A percentile compares a stretch with the other conserved stretches of the same genome.
Conservation (phyloP, 768 basidiomycete species). For the Cyathus striatus region DNA sequence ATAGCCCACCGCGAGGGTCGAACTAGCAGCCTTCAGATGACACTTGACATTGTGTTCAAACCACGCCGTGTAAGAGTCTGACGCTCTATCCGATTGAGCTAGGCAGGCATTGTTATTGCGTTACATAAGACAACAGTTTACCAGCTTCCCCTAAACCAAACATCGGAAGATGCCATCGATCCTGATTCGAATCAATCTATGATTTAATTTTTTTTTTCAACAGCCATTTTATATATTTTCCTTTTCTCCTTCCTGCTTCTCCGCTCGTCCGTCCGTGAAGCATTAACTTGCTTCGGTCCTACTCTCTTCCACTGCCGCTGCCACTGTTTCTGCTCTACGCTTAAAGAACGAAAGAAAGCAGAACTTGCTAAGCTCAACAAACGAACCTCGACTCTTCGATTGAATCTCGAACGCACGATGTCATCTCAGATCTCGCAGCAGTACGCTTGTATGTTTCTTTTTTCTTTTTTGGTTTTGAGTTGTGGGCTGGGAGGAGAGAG, state of each 20-base stretch:
- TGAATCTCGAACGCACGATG: conserved; percentile 48
- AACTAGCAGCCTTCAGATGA: conserved; percentile 87
- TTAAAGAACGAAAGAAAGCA: no score
- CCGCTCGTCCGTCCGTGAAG: conserved; percentile 44
- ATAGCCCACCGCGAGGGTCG: conserved; percentile 84
- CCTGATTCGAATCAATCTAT: no score
- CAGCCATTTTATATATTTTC: no score
- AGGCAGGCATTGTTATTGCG: no score
- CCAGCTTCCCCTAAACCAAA: no score
- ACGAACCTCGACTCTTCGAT: conserved; percentile 20
- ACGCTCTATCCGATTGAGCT: conserved; percentile 66
- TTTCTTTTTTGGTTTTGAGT: conserved; percentile 10
- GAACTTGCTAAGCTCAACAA: no score
- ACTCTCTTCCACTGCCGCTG: conserved; percentile 26
- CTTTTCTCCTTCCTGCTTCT: no score
- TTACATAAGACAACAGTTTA: no score
- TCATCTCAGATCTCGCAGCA: conserved; percentile 74
- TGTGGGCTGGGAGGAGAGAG: background rate
- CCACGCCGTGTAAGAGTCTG: conserved; percentile 54
- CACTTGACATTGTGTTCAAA: no score
- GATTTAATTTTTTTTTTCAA: no score
- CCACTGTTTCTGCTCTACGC: no score
- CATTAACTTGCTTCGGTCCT: conserved; percentile 77
- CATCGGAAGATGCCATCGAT: no score
- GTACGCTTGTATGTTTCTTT: conserved; percentile 67